phyloP scores from a whole-genome alignment of 441 rosid species.

The Jatropha podagrica region DNA sequence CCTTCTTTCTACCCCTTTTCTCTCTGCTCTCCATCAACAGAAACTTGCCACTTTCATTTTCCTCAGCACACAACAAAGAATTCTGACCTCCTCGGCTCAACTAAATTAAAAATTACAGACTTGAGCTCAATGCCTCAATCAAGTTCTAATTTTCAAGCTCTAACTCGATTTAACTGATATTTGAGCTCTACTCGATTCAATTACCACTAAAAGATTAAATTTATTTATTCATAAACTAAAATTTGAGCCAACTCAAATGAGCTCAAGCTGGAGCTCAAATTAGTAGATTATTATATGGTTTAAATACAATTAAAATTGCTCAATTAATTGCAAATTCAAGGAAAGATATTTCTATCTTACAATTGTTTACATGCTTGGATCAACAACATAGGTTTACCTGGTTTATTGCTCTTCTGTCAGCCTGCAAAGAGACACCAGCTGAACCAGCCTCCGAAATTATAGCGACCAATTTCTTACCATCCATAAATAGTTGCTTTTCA shows the following conservation, averaged over 20 bases:
- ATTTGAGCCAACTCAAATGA: no score
- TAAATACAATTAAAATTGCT: no score
- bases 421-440: conserved; percentile 98
- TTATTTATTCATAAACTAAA: no score
- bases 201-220: no score
- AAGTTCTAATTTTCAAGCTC: no score
- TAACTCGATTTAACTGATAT: no score
- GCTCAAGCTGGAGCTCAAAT: no score
- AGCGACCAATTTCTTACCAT: conserved; percentile 95
- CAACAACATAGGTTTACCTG: conserved; percentile 51
- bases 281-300: no score
- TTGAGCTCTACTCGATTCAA: no score
- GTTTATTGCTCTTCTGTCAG: conserved; percentile 93
- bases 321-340: background rate
- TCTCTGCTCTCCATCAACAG: background rate
- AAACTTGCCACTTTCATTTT: background rate
- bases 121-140: no score
- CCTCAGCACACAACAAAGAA: background rate
- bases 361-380: background rate
- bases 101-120: no score
- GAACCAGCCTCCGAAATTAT: conserved; percentile 99
- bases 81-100: background rate
- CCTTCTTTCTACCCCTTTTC: background rate
- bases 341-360: background rate
- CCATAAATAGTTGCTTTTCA: conserved; percentile 98